Evolutionary conservation across 2,329 filamentous ascomycete genomes (phyloP).

Genomic region (Talaromyces sp.): DNA sequence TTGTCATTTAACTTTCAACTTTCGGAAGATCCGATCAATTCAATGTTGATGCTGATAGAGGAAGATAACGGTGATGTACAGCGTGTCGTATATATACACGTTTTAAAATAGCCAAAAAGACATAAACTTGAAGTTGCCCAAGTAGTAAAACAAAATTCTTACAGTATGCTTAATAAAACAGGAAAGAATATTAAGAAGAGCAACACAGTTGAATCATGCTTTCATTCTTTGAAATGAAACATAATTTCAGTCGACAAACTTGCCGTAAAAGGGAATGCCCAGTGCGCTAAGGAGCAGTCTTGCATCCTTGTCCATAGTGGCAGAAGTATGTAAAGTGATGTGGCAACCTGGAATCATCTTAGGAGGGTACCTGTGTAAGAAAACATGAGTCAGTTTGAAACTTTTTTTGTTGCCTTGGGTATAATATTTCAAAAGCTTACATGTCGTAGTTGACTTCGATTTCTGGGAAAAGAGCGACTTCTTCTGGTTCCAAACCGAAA

Average conservation of each 20-base stretch:
- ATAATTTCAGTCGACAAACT: constrained; percentile 49
- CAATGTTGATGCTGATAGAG: not conserved
- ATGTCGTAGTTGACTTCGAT: constrained; percentile 88
- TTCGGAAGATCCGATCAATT: not conserved
- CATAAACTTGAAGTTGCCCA: not conserved
- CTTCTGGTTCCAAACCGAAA: constrained; percentile 71
- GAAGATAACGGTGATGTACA: not conserved
- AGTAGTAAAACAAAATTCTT: no score
- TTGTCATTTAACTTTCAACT: not conserved
- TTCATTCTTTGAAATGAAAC: not conserved
- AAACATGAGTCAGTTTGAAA: not conserved
- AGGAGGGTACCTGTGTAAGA: constrained; percentile 50
- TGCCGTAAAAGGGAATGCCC: constrained; percentile 78
- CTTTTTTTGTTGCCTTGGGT: not conserved
- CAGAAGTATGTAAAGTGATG: constrained; percentile 77
- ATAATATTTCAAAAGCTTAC: constrained; percentile 51
- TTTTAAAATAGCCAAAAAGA: not conserved
- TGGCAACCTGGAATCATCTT: constrained; percentile 82
- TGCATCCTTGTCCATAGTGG: constrained; percentile 78
- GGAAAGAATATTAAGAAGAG: not conserved
- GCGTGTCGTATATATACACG: not conserved
- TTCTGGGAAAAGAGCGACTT: constrained; percentile 83
- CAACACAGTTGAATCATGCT: not conserved
- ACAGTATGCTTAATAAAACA: not conserved
- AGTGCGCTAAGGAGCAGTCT: constrained; percentile 67